Evolutionary conservation across 345 rosid genomes (phyloP).

Genomic region (Corchorus capsularis): DNA sequence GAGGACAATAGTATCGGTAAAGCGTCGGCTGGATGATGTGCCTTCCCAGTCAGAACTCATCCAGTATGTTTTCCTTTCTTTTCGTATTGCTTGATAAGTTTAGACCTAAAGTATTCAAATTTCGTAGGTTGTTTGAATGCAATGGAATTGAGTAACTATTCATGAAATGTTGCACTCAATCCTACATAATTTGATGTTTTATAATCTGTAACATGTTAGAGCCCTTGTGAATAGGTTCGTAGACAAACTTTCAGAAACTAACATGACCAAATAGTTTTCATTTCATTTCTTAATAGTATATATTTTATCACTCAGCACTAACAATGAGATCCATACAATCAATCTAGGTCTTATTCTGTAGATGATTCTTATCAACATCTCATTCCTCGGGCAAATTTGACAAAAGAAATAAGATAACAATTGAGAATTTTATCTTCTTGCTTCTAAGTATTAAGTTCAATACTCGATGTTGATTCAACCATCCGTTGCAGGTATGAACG

Average conservation of each 20-base stretch:
- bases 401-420: background rate
- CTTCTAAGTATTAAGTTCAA: background rate
- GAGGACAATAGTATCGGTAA: conserved; percentile 54
- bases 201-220: background rate
- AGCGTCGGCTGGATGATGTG: conserved; percentile 63
- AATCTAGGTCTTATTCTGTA: background rate
- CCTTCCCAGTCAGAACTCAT: conserved; percentile 77
- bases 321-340: background rate
- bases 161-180: background rate
- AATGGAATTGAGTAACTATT: background rate
- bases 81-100: background rate
- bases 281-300: background rate
- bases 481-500: conserved; percentile 67
- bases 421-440: background rate
- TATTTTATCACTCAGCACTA: background rate
- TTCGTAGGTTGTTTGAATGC: background rate
- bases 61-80: conserved; percentile 56
- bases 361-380: background rate
- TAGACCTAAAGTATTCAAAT: background rate
- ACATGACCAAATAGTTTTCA: background rate
- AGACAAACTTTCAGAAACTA: background rate
- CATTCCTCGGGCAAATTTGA: background rate
- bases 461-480: conserved; percentile 10
- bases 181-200: background rate
- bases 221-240: background rate